These are phyloP conservation scores for Tulasnella sp. DNA, from an alignment of 768 basidiomycete genomes.

Conservation along the genomic window DNA sequence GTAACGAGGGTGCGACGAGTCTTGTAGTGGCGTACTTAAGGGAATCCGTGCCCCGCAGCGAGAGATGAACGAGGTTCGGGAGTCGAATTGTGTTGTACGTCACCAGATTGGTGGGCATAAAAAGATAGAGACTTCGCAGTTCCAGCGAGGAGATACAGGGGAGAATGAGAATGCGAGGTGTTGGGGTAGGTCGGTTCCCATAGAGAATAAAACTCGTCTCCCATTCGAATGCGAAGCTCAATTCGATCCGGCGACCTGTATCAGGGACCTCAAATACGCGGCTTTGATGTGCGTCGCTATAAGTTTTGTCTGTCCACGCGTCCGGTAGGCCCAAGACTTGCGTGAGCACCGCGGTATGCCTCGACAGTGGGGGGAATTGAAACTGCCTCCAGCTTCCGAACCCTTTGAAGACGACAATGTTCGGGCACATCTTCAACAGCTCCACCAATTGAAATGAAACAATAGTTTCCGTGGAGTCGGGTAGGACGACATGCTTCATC, in stretches of 20 bases:
- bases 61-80: neutral
- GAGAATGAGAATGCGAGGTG: neutral
- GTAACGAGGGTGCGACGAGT: neutral
- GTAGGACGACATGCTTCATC: neutral
- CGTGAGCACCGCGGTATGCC: neutral
- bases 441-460: neutral
- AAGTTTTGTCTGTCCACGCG: neutral
- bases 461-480: neutral
- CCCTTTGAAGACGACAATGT: neutral
- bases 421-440: neutral
- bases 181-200: neutral
- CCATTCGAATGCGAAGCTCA: neutral
- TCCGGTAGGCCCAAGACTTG: neutral
- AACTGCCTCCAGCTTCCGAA: too few species aligned
- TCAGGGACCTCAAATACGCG: neutral
- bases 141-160: neutral
- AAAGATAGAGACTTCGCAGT: neutral
- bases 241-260: neutral
- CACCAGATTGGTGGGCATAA: too few species aligned
- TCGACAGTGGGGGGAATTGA: neutral
- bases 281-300: neutral
- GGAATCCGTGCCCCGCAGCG: neutral
- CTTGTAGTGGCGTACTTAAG: neutral
- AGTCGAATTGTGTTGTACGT: neutral
- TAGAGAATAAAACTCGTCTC: neutral